phyloP scores from a whole-genome alignment of 2,329 filamentous ascomycete species.

The Claviceps citrina region DNA sequence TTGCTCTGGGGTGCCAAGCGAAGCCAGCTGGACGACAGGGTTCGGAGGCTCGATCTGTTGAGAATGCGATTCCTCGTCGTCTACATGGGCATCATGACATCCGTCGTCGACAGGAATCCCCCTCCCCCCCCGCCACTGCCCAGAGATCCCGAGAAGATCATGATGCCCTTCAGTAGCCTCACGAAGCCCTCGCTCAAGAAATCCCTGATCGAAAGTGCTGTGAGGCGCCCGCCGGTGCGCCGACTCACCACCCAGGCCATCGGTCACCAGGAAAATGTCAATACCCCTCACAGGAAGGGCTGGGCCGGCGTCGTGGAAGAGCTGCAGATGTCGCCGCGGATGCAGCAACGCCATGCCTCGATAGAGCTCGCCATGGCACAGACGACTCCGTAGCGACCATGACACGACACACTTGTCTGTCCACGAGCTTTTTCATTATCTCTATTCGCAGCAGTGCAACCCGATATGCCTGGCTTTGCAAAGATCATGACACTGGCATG shows the following conservation, averaged over 20 bases:
- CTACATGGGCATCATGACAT: constrained; percentile 43
- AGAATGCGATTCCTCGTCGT: constrained; percentile 50
- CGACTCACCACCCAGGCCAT: constrained; percentile 39
- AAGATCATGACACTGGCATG: not conserved
- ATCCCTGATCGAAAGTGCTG: constrained; percentile 28
- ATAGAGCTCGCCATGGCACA: constrained; percentile 41
- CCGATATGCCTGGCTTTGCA: constrained; percentile 1
- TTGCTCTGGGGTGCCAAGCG: constrained; percentile 44
- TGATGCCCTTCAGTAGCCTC: constrained; percentile 14
- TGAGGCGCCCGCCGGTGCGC: constrained; percentile 32
- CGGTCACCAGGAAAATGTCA: constrained; percentile 34
- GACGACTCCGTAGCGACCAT: constrained; percentile 8
- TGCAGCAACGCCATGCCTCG: constrained; percentile 47
- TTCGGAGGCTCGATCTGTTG: constrained; percentile 43
- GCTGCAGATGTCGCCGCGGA: constrained; percentile 42
- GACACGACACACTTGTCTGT: not conserved
- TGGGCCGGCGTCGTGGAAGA: constrained; percentile 51
- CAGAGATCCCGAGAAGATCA: constrained; percentile 22
- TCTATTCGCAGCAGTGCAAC: not conserved
- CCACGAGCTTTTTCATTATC: too few relatives aligned
- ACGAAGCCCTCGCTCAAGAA: constrained; percentile 22
- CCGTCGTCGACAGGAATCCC: constrained; percentile 20
- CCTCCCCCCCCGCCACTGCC: constrained; percentile 16
- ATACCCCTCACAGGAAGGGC: constrained; percentile 33
- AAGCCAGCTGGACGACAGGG: constrained; percentile 37